phyloP scores from a whole-genome alignment of 306 rosid species.

The Malus orientalis region DNA sequence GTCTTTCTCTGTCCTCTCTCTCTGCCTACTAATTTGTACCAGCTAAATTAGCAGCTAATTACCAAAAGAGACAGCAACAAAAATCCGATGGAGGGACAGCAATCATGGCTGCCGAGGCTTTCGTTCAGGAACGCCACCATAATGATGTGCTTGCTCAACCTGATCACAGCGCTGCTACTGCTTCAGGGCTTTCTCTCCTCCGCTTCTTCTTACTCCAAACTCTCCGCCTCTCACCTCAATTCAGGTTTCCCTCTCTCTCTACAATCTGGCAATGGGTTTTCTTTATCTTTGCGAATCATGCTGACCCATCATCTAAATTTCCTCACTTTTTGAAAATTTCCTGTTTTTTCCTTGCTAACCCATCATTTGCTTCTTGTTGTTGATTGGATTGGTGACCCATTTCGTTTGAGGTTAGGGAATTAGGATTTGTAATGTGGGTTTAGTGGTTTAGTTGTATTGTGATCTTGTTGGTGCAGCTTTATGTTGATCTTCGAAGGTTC shows the following conservation, averaged over 20 bases:
- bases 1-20: background rate
- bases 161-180: constrained; percentile 55
- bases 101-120: constrained; percentile 58
- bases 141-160: constrained; percentile 55
- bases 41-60: background rate
- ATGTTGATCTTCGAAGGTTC: background rate
- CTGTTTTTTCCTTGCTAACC: background rate
- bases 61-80: background rate
- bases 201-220: constrained; percentile 53
- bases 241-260: constrained; percentile 33
- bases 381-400: background rate
- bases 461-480: background rate
- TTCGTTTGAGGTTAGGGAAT: background rate
- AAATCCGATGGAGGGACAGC: constrained; percentile 64
- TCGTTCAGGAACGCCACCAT: constrained; percentile 91
- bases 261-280: constrained; percentile 22
- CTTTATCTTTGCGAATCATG: constrained; percentile 3
- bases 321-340: background rate
- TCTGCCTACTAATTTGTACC: background rate
- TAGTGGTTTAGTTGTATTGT: background rate
- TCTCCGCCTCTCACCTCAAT: constrained; percentile 23
- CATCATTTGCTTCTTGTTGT: background rate
- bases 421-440: background rate
- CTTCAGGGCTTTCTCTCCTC: constrained; percentile 69
- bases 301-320: constrained; percentile 1